Evolutionary conservation across 192 early-diverging fungal genomes (phyloP).

Genomic region (Coemansia sp.): DNA sequence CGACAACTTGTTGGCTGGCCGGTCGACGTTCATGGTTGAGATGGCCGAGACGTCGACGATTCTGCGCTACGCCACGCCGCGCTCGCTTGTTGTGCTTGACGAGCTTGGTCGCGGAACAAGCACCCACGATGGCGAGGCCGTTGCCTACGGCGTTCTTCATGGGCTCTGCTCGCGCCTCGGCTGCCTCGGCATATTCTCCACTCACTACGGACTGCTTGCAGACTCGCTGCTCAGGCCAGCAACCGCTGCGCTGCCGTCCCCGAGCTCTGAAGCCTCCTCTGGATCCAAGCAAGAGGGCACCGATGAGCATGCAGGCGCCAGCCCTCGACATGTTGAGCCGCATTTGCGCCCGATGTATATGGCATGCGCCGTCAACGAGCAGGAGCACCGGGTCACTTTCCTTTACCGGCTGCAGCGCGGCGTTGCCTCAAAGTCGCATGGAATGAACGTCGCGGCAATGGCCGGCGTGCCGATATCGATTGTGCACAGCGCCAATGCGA

Average conservation of each 20-base stretch:
- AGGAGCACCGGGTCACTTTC: slow-evolving; percentile 85
- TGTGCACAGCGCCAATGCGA: slow-evolving; percentile 64
- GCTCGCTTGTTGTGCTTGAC: slow-evolving; percentile 92
- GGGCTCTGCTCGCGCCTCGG: slow-evolving; percentile 74
- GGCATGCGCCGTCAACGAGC: slow-evolving; percentile 78
- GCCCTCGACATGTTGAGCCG: slow-evolving; percentile 46
- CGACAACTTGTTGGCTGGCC: slow-evolving; percentile 92
- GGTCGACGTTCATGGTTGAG: slow-evolving; percentile 98
- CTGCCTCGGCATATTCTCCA: slow-evolving; percentile 92
- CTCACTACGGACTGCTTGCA: slow-evolving; percentile 93
- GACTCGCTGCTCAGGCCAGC: slow-evolving; percentile 61
- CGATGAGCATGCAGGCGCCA: neutral
- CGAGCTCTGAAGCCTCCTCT: too few species aligned
- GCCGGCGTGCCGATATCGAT: slow-evolving; percentile 79
- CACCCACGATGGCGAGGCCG: slow-evolving; percentile 96
- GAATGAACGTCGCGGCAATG: slow-evolving; percentile 99
- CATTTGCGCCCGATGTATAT: slow-evolving; percentile 84
- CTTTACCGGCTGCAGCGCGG: slow-evolving; percentile 86
- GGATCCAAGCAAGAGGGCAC: too few species aligned
- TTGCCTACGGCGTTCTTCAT: slow-evolving; percentile 89
- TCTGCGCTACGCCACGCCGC: slow-evolving; percentile 82
- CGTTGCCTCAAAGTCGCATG: slow-evolving; percentile 88
- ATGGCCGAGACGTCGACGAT: slow-evolving; percentile 91
- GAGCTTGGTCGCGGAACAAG: slow-evolving; percentile 96
- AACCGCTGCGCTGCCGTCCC: neutral